A percentile compares a stretch with the other conserved stretches of the same genome.
Evolutionary conservation across 2,329 filamentous ascomycete species (phyloP).

Genomic region (Arthrobotrys sinensis): DNA sequence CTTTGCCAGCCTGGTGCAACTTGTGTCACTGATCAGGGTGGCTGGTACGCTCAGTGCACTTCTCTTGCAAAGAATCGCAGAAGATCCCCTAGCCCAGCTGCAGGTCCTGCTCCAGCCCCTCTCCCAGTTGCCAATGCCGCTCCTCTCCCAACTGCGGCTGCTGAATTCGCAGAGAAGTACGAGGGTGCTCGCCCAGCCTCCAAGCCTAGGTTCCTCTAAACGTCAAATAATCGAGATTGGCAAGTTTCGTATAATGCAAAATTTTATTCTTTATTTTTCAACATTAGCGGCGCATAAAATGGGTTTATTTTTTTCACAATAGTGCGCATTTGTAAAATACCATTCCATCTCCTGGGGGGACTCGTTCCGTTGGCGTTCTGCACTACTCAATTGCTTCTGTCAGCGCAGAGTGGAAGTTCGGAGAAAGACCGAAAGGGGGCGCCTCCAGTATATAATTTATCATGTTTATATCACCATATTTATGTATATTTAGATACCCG

Average conservation of each 20-base stretch:
- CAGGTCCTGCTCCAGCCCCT: conserved; percentile 40
- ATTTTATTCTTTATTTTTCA: conserved; percentile 29
- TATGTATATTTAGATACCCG: conserved; percentile 61
- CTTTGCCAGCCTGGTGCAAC: conserved; percentile 55
- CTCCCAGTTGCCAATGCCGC: conserved; percentile 55
- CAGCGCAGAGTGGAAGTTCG: conserved; percentile 11
- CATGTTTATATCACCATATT: conserved; percentile 52
- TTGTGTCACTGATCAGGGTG: conserved; percentile 48
- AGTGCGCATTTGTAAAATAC: conserved; percentile 60
- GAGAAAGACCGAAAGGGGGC: conserved; percentile 27
- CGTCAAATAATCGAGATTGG: not conserved
- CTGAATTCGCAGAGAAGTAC: conserved; percentile 46
- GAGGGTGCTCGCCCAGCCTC: conserved; percentile 49
- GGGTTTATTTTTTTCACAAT: conserved; percentile 45
- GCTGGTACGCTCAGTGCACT: conserved; percentile 54
- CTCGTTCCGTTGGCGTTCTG: conserved; percentile 53
- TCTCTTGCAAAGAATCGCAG: conserved; percentile 50
- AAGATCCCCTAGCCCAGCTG: conserved; percentile 38
- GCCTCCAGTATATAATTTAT: conserved; percentile 46
- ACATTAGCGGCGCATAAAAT: conserved; percentile 61
- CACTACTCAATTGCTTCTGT: conserved; percentile 25
- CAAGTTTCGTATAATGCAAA: conserved; percentile 28
- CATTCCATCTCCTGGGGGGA: conserved; percentile 40
- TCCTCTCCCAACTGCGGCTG: conserved; percentile 42
- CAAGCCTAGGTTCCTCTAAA: conserved; percentile 40